Evolutionary conservation across 164 flowering plant genomes (phyloP), one percentile per base, ranked within the genome.

Genomic region (Dillenia suffruticosa): DNA sequence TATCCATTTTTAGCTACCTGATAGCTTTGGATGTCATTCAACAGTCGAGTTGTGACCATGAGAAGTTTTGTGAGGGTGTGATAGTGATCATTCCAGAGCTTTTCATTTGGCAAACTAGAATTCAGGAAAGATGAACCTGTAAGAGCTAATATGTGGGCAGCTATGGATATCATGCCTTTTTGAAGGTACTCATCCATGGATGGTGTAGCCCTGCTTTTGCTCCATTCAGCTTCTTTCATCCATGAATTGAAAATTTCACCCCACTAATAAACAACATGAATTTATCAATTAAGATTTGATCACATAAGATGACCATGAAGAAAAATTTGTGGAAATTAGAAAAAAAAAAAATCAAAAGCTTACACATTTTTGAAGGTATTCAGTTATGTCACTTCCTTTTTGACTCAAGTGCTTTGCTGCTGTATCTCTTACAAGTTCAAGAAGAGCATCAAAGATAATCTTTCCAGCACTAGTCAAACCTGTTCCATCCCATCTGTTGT

Each of bases 1-100:
- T 32, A 4, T 32, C 40, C 40, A 4, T 4, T 4, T 32, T 49
- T 10, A 58, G 9, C 63, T 58, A 76, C 83, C 73, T 79, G 56
- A 32, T 80, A 75, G 61, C 81, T 75, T 58, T 75, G 78, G 3
- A 56, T 68, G 59, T 77, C 81, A 40, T 77, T 77, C 59, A 71
- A 54, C n/a, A 82, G 64, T 12, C 86, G 80, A 52, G 72, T 0
- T 0, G 71, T 48, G 16, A 58, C 5, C 86, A 78, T 82, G 51
- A 80, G 68, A 51, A 72, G 43, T 44, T 66, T 69, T 12, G 79
- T 76, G 8, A 78, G 19, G 12, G 50, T 60, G 13, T 65, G 59
- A 15, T 76, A 56, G 22, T 56, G 58, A 9, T 32, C 0, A 14
- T 54, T 58, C n/a, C 17, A 61, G 51, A 74, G 63, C 12, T 57